Base-by-base conservation (phyloP, 2,329 filamentous ascomycete species). In the Macrophomina pseudophaseolina region DNA sequence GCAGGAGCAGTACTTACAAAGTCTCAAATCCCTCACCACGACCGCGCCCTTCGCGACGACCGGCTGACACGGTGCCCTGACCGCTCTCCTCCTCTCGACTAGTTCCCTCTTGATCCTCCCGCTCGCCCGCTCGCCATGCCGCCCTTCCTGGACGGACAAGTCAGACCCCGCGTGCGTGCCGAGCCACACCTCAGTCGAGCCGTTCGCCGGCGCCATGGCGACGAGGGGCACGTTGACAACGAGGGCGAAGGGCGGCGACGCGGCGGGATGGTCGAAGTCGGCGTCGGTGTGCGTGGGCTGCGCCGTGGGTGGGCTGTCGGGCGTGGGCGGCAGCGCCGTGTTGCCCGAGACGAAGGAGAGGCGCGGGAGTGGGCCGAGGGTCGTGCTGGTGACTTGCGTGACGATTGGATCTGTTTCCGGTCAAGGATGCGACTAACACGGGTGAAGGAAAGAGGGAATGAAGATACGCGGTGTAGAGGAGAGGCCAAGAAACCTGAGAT, bases 261-360 rank as follows among this genome's bases (percentile, higher is more conserved):
- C 23, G 23, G 23, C 23, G 23, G 23, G 87, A 67, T 88, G 84
- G 3, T 77, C 75, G 71, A 88, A 88, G 72, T 88, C 84, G 4
- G 86, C 85, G 68, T 89, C 87, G 0, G 84, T 82, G 74, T 89
- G 87, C 0, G 87, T 84, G 0, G 85, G 86, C 68, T 88, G 86
- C 68, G 76, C 73, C n/a, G 69, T 66, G 11, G 76, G 74, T 5
- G 73, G 72, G 32, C 74, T 70, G 1, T 77, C 78, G 0, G 80
- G 73, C 1, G 81, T 79, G 2, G 82, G 81, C 2, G 86, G 86
- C 79, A 89, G 81, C 1, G 85, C 84, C 1, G 83, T 79, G 68
- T 88, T 89, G 23, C 85, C 86, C 5, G 85, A 88, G 71, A 83
- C 84, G 71, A 88, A 88, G 0, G 84, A 84, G 80, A 84, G 84